Evolutionary conservation across 2,329 filamentous ascomycete genomes (phyloP), one percentile per base, ranked within the genome.

Genomic region (Atkinsonella hypoxylon): DNA sequence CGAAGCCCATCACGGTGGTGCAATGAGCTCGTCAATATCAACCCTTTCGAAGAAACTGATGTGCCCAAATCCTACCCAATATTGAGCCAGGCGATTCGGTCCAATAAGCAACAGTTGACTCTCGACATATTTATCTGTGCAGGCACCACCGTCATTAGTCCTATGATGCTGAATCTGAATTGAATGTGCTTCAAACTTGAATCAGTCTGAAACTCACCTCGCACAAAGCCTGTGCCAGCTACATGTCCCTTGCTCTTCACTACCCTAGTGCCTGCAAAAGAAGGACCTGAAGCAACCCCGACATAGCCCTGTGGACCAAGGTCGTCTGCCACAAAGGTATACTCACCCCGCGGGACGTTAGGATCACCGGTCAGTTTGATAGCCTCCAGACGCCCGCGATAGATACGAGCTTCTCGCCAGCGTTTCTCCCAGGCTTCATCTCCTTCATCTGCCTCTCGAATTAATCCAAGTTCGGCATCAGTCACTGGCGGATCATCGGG

Each of bases 301-400:
- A 91, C 67, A 20, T 84, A 74, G 0, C 87, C 88, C 0, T 62
- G 68, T 0, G 76, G 72, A 0, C 86, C 83, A 36, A 97, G 79
- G 58, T 96, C 89, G 5, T 88, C 79, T 0, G 82, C 85, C 3
- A 87, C 75, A 63, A 95, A 96, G 0, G 86, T 88, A 57, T 83
- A 81, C 64, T 96, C 85, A 9, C 90, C 91, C 9, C 90, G 77
- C 0, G 91, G 91, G 13, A 97, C 82, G 57, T 96, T 94, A 0
- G 85, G 81, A 61, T 98, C 91, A 1, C 91, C 91, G 0, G 91
- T 97, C 34, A 98, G 70, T 64, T 97, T 97, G 61, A 96, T 82
- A 0, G 86, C 91, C 64, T 90, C 82, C 3, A 97, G 66, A 1
- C 81, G 74, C 4, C 89, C 88, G 12, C 72, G 73, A 56, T 86